Conservation (phyloP, 75 land plant species). For the Picea sitchensis region DNA sequence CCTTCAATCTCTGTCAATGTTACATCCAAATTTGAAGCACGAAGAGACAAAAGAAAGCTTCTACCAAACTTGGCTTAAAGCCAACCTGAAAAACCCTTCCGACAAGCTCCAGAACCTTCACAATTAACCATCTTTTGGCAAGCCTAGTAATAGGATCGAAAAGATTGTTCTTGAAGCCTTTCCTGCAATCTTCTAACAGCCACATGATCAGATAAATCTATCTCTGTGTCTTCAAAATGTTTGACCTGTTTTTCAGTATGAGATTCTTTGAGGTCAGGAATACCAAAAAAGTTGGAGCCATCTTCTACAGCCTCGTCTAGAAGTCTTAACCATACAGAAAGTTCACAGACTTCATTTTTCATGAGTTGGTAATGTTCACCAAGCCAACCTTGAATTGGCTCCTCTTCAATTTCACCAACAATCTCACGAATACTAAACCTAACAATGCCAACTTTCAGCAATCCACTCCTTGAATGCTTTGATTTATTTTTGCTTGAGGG, state of each 20-base stretch:
- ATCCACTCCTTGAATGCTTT: conserved; percentile 34
- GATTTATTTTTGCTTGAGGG: conserved; percentile 36
- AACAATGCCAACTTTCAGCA: conserved; percentile 53
- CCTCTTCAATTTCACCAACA: conserved; percentile 92
- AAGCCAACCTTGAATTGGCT: conserved; percentile 98
- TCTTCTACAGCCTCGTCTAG: conserved; percentile 50
- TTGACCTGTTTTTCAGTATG: conserved; percentile 24
- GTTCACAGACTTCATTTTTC: conserved; percentile 71
- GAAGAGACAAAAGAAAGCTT: conserved; percentile 64
- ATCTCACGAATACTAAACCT: conserved; percentile 64
- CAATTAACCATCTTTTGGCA: conserved; percentile 55
- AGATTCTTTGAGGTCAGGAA: conserved; percentile 34
- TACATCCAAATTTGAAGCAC: conserved; percentile 71
- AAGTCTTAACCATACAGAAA: conserved; percentile 64
- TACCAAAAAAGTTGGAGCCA: conserved; percentile 20
- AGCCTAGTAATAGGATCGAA: conserved; percentile 72
- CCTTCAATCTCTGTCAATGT: conserved; percentile 75
- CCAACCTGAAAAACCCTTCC: conserved; percentile 68
- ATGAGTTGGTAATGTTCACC: conserved; percentile 89
- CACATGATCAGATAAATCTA: conserved; percentile 46
- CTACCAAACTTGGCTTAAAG: conserved; percentile 62
- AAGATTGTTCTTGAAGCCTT: conserved; percentile 64
- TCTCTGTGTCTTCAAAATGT: conserved; percentile 40
- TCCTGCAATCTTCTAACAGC: conserved; percentile 35
- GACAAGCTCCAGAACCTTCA: conserved; percentile 79